These are phyloP conservation scores for Sequoiadendron giganteum DNA, from an alignment of 75 land plant genomes.

Conservation along the genomic window DNA sequence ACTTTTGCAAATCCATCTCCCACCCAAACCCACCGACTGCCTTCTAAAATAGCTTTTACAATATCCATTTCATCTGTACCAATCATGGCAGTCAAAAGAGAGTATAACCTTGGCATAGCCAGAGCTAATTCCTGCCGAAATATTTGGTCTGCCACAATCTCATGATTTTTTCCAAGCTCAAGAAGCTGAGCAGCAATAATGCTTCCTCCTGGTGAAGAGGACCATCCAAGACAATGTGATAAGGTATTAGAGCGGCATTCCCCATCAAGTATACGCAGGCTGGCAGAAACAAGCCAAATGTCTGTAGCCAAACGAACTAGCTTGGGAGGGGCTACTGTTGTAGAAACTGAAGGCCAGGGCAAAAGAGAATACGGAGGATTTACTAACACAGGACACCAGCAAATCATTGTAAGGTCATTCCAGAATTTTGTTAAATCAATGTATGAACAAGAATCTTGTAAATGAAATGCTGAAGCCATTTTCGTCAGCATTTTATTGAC, in stretches of 20 bases:
- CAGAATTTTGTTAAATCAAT: slow-evolving; percentile 68
- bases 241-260: slow-evolving; percentile 78
- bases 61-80: slow-evolving; percentile 92
- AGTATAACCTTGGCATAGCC: slow-evolving; percentile 81
- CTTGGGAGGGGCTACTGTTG: slow-evolving; percentile 87
- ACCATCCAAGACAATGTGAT: slow-evolving; percentile 75
- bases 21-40: slow-evolving; percentile 94
- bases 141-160: slow-evolving; percentile 50
- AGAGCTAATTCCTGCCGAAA: slow-evolving; percentile 77
- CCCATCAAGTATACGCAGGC: slow-evolving; percentile 90
- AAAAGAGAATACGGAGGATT: slow-evolving; percentile 62
- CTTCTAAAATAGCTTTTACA: slow-evolving; percentile 92
- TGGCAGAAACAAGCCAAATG: slow-evolving; percentile 92
- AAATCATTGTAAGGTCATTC: slow-evolving; percentile 69
- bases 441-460: slow-evolving; percentile 24
- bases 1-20: slow-evolving; percentile 96
- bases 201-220: slow-evolving; percentile 69
- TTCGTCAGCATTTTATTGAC: slow-evolving; percentile 56
- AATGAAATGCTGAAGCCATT: slow-evolving; percentile 48
- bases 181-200: slow-evolving; percentile 90
- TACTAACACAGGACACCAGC: slow-evolving; percentile 94
- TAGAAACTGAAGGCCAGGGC: slow-evolving; percentile 87
- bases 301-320: slow-evolving; percentile 69
- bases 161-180: slow-evolving; percentile 91
- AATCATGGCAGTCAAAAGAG: slow-evolving; percentile 61